These are phyloP conservation scores for Heliosperma pusillum DNA, from an alignment of 148 eudicot genomes.

Conservation along the genomic window DNA sequence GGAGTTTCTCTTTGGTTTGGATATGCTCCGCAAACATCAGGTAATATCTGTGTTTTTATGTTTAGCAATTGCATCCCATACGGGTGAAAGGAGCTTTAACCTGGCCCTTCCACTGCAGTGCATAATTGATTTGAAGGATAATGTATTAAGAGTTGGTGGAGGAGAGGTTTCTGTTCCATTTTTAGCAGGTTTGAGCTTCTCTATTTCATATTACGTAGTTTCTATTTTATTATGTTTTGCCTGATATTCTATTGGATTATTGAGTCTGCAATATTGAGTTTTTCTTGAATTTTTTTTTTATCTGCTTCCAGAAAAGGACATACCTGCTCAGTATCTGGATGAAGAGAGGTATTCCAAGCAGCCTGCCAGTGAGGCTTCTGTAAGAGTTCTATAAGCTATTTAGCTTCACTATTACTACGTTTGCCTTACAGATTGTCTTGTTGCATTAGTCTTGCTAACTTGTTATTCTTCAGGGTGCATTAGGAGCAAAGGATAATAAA, in stretches of 20 bases:
- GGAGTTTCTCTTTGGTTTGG: slow-evolving; percentile 97
- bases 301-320: slow-evolving; percentile 75
- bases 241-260: background rate
- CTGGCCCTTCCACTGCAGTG: slow-evolving; percentile 46
- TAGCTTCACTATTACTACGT: slow-evolving; percentile 2
- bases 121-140: slow-evolving; percentile 92
- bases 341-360: slow-evolving; percentile 70
- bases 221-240: background rate
- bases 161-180: slow-evolving; percentile 97
- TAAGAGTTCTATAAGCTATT: slow-evolving; percentile 32
- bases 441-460: background rate
- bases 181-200: slow-evolving; percentile 52
- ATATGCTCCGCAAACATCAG: slow-evolving; percentile 99
- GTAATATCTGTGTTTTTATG: slow-evolving; percentile 31
- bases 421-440: slow-evolving; percentile 7
- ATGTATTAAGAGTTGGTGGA: slow-evolving; percentile 90
- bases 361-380: slow-evolving; percentile 74
- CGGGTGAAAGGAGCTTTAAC: slow-evolving; percentile 9
- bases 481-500: slow-evolving; percentile 46
- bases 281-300: background rate
- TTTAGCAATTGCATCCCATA: background rate
- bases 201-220: background rate
- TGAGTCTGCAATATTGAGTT: background rate
- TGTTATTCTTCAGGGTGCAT: slow-evolving; percentile 48
- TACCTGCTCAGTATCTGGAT: slow-evolving; percentile 72